Evolutionary conservation across 164 flowering plant species (phyloP).

Genomic region (Berberis vulgaris): DNA sequence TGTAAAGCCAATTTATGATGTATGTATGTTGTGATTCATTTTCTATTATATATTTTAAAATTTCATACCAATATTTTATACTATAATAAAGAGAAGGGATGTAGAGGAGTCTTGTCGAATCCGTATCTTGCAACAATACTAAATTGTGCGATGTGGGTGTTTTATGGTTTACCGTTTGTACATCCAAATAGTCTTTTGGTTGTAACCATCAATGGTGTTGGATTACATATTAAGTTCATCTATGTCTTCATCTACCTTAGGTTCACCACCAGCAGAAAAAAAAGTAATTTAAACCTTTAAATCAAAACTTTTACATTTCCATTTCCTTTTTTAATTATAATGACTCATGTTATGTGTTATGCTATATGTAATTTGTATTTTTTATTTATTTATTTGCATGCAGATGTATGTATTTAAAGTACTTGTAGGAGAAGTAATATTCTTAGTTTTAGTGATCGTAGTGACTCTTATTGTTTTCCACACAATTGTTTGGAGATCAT

Average conservation of each 20-base stretch:
- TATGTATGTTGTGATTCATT: no score
- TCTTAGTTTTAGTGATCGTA: slow-evolving; percentile 19
- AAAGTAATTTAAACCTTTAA: slow-evolving; percentile 22
- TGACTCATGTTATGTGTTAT: background rate
- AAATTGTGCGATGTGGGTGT: slow-evolving; percentile 35
- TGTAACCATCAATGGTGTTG: slow-evolving; percentile 33
- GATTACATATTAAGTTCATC: slow-evolving; percentile 19
- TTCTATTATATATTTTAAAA: no score
- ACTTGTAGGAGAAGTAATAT: slow-evolving; percentile 15
- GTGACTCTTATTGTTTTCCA: slow-evolving; percentile 22
- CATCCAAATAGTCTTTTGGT: slow-evolving; percentile 39
- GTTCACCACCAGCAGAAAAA: slow-evolving; percentile 14
- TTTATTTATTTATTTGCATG: background rate
- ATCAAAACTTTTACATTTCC: background rate
- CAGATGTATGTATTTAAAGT: slow-evolving; percentile 17
- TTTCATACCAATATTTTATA: slow-evolving; percentile 30
- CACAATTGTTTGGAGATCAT: slow-evolving; percentile 20
- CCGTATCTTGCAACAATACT: slow-evolving; percentile 32
- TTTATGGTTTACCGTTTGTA: slow-evolving; percentile 38
- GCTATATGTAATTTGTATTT: background rate
- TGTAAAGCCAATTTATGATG: no score
- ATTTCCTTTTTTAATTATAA: background rate
- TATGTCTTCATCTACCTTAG: slow-evolving; percentile 21
- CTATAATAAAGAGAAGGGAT: slow-evolving; percentile 22
- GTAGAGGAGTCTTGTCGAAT: slow-evolving; percentile 28